These are phyloP conservation scores for Rhizophora apiculata DNA, from an alignment of 345 rosid species.

Conservation along the genomic window DNA sequence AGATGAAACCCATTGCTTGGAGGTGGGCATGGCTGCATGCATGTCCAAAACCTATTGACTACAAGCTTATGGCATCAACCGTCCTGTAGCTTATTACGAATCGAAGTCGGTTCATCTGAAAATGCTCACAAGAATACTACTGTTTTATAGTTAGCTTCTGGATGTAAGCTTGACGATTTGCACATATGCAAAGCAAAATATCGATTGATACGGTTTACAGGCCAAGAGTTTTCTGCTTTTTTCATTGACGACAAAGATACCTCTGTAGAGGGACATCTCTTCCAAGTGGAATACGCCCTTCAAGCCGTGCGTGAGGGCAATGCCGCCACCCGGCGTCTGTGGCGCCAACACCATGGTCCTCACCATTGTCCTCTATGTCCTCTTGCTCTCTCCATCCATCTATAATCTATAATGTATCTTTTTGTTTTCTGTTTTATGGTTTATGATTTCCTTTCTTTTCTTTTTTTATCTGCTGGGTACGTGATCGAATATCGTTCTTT, in stretches of 20 bases:
- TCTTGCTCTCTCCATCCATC: too few relatives aligned
- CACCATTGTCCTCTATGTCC: constrained; percentile 48
- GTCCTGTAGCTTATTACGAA: constrained; percentile 68
- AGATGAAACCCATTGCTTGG: constrained; percentile 34
- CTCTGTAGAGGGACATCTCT: constrained; percentile 34
- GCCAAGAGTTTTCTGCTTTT: too few relatives aligned
- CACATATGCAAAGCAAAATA: too few relatives aligned
- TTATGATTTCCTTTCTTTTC: too few relatives aligned
- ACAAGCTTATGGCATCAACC: constrained; percentile 80
- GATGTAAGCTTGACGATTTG: neutral
- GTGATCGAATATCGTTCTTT: too few relatives aligned
- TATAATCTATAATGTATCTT: too few relatives aligned
- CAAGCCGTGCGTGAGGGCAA: constrained; percentile 85
- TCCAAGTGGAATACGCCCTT: constrained; percentile 93
- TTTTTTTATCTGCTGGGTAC: too few relatives aligned
- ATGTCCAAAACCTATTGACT: constrained; percentile 77
- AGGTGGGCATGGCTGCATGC: constrained; percentile 49
- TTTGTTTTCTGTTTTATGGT: too few relatives aligned
- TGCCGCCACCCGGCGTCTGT: constrained; percentile 85
- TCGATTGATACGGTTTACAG: too few relatives aligned
- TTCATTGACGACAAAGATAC: too few relatives aligned
- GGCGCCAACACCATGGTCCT: constrained; percentile 84
- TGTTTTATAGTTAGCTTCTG: neutral
- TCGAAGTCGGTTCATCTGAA: neutral
- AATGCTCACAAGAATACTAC: neutral